phyloP scores from a whole-genome alignment of 1,139 yeast genomes.

The Yamadazyma buinensis region DNA sequence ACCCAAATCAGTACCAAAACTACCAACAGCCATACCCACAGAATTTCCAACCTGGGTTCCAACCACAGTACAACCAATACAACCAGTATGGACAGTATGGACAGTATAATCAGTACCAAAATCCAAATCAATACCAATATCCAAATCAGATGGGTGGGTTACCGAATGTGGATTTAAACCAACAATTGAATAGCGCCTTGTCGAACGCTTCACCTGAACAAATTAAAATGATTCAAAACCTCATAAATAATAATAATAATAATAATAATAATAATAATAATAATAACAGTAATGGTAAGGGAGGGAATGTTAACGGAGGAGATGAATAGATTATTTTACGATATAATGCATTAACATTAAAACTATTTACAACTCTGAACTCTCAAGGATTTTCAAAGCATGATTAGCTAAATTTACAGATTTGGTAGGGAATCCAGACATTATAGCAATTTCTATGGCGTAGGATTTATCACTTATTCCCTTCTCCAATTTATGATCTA shows the following conservation, averaged over 20 bases:
- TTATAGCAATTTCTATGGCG: slow-evolving; percentile 78
- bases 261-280: no score
- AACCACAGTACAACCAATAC: slow-evolving; percentile 4
- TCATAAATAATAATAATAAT: slow-evolving; percentile 15
- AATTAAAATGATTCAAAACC: slow-evolving; percentile 28
- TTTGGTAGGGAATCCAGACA: slow-evolving; percentile 75
- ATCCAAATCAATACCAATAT: slow-evolving; percentile 1
- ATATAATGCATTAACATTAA: no score
- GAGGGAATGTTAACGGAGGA: no score
- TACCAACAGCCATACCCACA: slow-evolving; percentile 5
- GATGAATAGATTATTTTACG: background rate
- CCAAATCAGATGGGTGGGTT: no score
- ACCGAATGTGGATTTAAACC: slow-evolving; percentile 7
- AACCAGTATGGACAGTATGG: no score
- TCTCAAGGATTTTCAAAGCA: slow-evolving; percentile 22
- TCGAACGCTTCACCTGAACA: slow-evolving; percentile 18
- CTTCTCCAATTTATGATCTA: slow-evolving; percentile 60
- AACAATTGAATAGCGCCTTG: slow-evolving; percentile 11
- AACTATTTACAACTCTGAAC: no score
- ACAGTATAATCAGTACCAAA: slow-evolving; percentile 6
- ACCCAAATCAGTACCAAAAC: background rate
- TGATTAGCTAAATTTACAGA: slow-evolving; percentile 52
- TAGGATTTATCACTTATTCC: slow-evolving; percentile 80
- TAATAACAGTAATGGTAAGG: no score
- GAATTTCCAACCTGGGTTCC: slow-evolving; percentile 2